phyloP scores from a whole-genome alignment of 768 basidiomycete genomes.

The Amanita jacksonii region DNA sequence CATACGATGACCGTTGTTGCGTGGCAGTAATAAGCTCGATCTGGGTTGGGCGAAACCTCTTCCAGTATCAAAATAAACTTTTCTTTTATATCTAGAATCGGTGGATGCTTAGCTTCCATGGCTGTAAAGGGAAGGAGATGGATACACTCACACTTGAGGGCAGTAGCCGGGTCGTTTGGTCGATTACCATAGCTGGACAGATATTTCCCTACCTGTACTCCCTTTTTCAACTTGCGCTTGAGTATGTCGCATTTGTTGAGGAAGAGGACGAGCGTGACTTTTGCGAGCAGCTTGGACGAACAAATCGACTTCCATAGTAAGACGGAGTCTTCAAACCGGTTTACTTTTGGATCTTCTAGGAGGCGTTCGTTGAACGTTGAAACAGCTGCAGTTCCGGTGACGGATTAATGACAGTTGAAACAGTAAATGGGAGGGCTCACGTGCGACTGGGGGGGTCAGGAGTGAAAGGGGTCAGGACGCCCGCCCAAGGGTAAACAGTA shows the following conservation, averaged over 20 bases:
- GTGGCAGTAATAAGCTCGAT: slow-evolving; percentile 45
- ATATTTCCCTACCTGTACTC: slow-evolving; percentile 40
- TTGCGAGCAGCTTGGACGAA: slow-evolving; percentile 45
- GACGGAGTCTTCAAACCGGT: slow-evolving; percentile 66
- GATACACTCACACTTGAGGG: slow-evolving; percentile 44
- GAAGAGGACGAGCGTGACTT: slow-evolving; percentile 59
- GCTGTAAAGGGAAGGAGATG: neutral
- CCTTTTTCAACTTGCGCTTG: slow-evolving; percentile 35
- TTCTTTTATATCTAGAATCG: slow-evolving; percentile 28
- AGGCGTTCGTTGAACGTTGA: slow-evolving; percentile 37
- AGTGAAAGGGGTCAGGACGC: neutral
- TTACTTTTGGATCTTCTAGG: slow-evolving; percentile 51
- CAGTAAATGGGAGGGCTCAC: neutral
- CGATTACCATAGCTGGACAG: slow-evolving; percentile 55
- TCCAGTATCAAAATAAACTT: slow-evolving; percentile 45
- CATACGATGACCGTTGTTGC: slow-evolving; percentile 51
- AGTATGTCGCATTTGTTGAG: slow-evolving; percentile 69
- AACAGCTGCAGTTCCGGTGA: no score
- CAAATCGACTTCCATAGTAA: slow-evolving; percentile 60
- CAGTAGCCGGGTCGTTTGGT: slow-evolving; percentile 43
- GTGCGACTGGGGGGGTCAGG: neutral
- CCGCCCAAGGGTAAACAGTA: slow-evolving; percentile 17
- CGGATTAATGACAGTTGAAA: no score
- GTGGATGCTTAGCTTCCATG: neutral
- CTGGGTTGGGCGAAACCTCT: slow-evolving; percentile 35